Conservation (phyloP, 495 filamentous ascomycete genomes). For the Hyaloscypha finlandica region DNA sequence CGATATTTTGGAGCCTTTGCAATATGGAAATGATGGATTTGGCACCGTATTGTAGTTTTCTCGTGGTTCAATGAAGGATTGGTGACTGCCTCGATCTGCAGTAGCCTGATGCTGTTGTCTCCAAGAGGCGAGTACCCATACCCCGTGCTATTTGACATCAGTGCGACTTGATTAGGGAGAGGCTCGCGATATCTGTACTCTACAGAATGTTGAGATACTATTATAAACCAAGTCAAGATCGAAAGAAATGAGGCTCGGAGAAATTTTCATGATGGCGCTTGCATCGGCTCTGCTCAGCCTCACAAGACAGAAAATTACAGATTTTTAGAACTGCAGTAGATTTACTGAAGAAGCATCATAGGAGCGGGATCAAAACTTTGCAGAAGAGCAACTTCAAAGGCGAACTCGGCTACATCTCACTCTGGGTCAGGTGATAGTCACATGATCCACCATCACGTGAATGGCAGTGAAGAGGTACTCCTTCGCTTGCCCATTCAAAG, state of each 20-base stretch:
- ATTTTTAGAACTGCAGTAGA: not conserved
- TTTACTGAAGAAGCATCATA: not conserved
- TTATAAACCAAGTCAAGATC: not conserved
- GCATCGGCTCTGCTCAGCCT: not conserved
- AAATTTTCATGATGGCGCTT: not conserved
- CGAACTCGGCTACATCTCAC: not conserved
- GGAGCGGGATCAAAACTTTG: not conserved
- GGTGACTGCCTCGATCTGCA: not conserved
- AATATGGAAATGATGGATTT: not conserved
- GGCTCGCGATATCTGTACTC: not conserved
- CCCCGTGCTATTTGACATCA: not conserved
- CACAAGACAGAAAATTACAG: not conserved
- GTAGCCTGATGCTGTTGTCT: not conserved
- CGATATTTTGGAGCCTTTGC: not conserved
- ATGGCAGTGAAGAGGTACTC: not conserved
- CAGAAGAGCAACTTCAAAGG: not conserved
- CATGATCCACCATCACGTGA: not conserved
- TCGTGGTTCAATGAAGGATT: not conserved
- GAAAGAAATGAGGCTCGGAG: not conserved
- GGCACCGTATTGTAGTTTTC: not conserved
- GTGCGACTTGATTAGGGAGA: not conserved
- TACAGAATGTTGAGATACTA: not conserved
- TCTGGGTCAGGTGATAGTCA: not conserved
- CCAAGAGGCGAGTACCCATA: not conserved
- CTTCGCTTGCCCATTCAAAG: not conserved